These are phyloP conservation scores for Ensete ventricosum DNA, from an alignment of 176 grass and related monocot species.

Conservation along the genomic window DNA sequence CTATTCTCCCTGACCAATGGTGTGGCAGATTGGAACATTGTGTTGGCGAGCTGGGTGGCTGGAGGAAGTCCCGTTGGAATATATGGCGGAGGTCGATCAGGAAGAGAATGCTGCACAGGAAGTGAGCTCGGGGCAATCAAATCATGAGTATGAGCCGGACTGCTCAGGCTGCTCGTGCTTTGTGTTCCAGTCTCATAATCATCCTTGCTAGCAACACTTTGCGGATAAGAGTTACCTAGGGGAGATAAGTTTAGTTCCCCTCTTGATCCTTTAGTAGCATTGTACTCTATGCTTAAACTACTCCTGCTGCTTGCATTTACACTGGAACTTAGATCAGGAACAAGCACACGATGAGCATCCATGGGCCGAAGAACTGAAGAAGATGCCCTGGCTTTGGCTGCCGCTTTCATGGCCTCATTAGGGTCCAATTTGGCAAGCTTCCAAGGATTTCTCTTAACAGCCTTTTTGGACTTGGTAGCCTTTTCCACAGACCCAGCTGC, in stretches of 20 bases:
- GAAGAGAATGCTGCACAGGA: slow-evolving; percentile 30
- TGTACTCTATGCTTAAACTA: slow-evolving; percentile 54
- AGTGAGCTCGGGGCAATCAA: slow-evolving; percentile 26
- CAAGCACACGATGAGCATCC: slow-evolving; percentile 37
- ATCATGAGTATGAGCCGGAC: slow-evolving; percentile 51
- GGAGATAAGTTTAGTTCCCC: slow-evolving; percentile 53
- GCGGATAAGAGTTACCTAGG: slow-evolving; percentile 51
- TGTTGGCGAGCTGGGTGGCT: slow-evolving; percentile 44
- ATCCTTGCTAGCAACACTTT: slow-evolving; percentile 66
- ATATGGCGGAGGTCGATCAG: slow-evolving; percentile 22
- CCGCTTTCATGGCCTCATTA: slow-evolving; percentile 77
- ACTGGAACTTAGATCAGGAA: slow-evolving; percentile 60
- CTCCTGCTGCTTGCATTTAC: slow-evolving; percentile 59
- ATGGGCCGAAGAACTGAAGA: slow-evolving; percentile 84
- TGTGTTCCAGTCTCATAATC: slow-evolving; percentile 70
- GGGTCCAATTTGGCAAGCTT: slow-evolving; percentile 92
- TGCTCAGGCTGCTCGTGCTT: slow-evolving; percentile 77
- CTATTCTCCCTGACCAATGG: slow-evolving; percentile 55
- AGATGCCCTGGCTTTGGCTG: slow-evolving; percentile 88
- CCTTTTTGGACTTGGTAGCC: slow-evolving; percentile 71
- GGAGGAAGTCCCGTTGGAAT: slow-evolving; percentile 33
- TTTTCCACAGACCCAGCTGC: slow-evolving; percentile 55
- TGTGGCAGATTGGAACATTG: slow-evolving; percentile 82
- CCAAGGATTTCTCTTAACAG: slow-evolving; percentile 87
- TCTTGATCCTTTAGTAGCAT: slow-evolving; percentile 49